Evolutionary conservation across 1,284 basidiomycete species (phyloP).

Genomic region (Pascua sp.): DNA sequence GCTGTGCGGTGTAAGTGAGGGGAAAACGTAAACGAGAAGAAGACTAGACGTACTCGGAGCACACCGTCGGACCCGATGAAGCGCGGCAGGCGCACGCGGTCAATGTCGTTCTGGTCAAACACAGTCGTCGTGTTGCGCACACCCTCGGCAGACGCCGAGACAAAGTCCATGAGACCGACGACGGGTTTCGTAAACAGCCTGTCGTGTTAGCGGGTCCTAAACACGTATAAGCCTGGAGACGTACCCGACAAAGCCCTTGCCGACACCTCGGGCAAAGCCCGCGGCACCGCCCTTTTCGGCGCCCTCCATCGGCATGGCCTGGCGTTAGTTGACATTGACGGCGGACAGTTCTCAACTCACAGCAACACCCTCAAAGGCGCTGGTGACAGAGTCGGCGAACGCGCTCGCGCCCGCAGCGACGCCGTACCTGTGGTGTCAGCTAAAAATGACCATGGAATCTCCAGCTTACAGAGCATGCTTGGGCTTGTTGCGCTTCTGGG

Average conservation of each 20-base stretch:
- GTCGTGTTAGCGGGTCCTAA: conserved; percentile 1
- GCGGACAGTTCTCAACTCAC: conserved; percentile 53
- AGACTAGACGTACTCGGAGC: conserved; percentile 60
- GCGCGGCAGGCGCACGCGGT: conserved; percentile 83
- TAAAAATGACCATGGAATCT: too few relatives aligned
- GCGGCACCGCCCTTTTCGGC: conserved; percentile 90
- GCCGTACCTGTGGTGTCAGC: conserved; percentile 63
- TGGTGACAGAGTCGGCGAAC: conserved; percentile 87
- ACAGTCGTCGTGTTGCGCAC: conserved; percentile 98
- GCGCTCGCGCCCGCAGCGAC: conserved; percentile 92
- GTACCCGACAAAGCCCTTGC: conserved; percentile 91
- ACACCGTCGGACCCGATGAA: conserved; percentile 83
- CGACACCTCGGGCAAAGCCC: conserved; percentile 97
- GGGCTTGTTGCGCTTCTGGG: conserved; percentile 87
- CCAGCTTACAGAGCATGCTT: conserved; percentile 81
- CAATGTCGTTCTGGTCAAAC: conserved; percentile 87
- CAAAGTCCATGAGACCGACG: conserved; percentile 93
- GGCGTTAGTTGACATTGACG: conserved; percentile 54
- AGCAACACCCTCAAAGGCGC: conserved; percentile 92
- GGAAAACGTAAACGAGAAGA: too few relatives aligned
- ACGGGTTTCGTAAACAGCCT: conserved; percentile 81
- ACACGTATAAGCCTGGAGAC: conserved; percentile 6
- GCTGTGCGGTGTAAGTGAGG: conserved; percentile 53
- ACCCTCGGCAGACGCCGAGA: conserved; percentile 94
- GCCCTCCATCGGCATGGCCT: conserved; percentile 83